These are phyloP conservation scores for Papiliotrema terrestris DNA, from an alignment of 1,284 basidiomycete species.

Conservation along the genomic window DNA sequence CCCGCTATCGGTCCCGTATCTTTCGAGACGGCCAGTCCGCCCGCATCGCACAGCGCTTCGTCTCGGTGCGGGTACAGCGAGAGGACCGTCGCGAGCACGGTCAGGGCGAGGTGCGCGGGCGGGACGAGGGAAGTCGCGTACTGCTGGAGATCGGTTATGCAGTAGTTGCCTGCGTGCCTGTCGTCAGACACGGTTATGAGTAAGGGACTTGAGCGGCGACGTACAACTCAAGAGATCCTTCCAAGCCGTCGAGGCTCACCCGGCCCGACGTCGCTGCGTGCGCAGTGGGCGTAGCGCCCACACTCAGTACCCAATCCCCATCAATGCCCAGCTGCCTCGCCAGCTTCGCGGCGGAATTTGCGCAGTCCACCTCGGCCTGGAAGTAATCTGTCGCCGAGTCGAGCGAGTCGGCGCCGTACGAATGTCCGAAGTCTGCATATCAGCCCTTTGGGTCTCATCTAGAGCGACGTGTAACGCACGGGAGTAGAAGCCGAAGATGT, in stretches of 20 bases:
- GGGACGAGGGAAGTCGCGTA: slow-evolving; percentile 66
- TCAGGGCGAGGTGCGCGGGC: slow-evolving; percentile 59
- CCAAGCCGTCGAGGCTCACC: slow-evolving; percentile 9
- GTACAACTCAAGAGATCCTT: slow-evolving; percentile 41
- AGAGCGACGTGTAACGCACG: slow-evolving; percentile 48
- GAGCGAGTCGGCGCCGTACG: slow-evolving; percentile 67
- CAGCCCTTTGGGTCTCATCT: not conserved
- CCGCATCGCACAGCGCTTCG: slow-evolving; percentile 66
- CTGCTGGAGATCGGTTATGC: slow-evolving; percentile 79
- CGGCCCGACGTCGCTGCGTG: slow-evolving; percentile 29
- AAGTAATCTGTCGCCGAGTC: slow-evolving; percentile 64
- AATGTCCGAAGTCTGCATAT: slow-evolving; percentile 50
- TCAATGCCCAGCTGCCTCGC: slow-evolving; percentile 50
- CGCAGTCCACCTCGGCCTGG: slow-evolving; percentile 66
- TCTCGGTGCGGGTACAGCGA: slow-evolving; percentile 68
- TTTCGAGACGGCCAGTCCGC: slow-evolving; percentile 78
- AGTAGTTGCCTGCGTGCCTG: slow-evolving; percentile 70
- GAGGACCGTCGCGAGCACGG: slow-evolving; percentile 67
- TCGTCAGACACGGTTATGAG: not conserved
- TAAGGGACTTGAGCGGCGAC: slow-evolving; percentile 7
- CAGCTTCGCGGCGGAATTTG: slow-evolving; percentile 62
- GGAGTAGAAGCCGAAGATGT: slow-evolving; percentile 76
- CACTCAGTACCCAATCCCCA: slow-evolving; percentile 64
- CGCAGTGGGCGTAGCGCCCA: slow-evolving; percentile 82
- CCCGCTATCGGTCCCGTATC: slow-evolving; percentile 69